Evolutionary conservation across 345 rosid species (phyloP).

Genomic region (Luvunga scandens): DNA sequence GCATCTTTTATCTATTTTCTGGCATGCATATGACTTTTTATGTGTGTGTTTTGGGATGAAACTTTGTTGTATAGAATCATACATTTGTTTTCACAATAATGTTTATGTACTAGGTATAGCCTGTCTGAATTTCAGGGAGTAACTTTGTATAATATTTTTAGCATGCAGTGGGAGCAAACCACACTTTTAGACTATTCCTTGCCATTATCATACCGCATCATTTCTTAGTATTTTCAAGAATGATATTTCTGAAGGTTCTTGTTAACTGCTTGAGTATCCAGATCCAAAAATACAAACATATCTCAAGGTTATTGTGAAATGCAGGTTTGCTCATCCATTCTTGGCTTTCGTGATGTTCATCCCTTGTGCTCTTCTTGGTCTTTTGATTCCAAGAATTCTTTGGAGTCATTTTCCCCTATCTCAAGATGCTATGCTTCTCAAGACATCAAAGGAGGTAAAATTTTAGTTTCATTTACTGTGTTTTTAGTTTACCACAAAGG

Average conservation of each 20-base stretch:
- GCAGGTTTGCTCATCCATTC: constrained; percentile 94
- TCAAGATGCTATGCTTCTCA: constrained; percentile 55
- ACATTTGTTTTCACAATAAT: neutral
- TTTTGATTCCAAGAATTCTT: constrained; percentile 66
- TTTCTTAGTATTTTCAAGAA: neutral
- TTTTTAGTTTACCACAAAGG: neutral
- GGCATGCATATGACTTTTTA: neutral
- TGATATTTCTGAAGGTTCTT: constrained; percentile 1
- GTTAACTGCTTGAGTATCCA: neutral
- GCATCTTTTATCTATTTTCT: constrained; percentile 2
- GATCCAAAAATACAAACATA: neutral
- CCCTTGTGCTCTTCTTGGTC: constrained; percentile 77
- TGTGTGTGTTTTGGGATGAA: neutral
- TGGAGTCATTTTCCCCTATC: constrained; percentile 51
- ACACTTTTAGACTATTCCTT: neutral
- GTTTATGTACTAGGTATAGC: neutral
- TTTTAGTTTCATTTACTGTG: constrained; percentile 14
- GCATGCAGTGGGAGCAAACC: neutral
- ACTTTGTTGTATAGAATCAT: neutral
- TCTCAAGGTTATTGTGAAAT: constrained; percentile 21
- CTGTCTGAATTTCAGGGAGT: neutral
- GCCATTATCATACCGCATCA: neutral
- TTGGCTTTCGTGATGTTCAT: constrained; percentile 84
- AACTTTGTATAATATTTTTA: no score
- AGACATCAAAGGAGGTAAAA: constrained; percentile 65